Evolutionary conservation across 2,329 filamentous ascomycete genomes (phyloP).

Genomic region (Chrysoporthe cubensis): DNA sequence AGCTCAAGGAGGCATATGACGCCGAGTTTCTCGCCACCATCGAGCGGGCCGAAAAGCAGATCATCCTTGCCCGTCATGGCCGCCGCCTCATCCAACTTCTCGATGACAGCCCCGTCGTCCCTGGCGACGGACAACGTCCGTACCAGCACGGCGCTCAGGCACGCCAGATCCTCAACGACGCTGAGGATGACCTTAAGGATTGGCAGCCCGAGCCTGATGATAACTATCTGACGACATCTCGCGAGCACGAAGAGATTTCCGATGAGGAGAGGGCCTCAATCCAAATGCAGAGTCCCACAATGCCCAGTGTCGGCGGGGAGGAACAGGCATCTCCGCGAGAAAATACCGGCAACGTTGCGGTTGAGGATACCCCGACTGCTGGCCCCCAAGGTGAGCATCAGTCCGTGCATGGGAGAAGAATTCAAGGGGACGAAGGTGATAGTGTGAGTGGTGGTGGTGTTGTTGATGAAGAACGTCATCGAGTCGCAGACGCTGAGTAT

Average conservation of each 20-base stretch:
- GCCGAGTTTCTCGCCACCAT: constrained; percentile 88
- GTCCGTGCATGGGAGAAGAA: constrained; percentile 10
- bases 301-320: constrained; percentile 11
- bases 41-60: constrained; percentile 95
- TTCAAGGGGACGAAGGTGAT: background rate
- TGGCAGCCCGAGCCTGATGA: constrained; percentile 62
- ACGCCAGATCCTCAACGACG: constrained; percentile 86
- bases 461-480: background rate
- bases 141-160: constrained; percentile 72
- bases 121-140: constrained; percentile 74
- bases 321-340: constrained; percentile 8
- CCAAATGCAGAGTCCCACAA: constrained; percentile 18
- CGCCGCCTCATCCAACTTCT: constrained; percentile 82
- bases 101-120: constrained; percentile 87
- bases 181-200: constrained; percentile 81
- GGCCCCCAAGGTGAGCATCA: constrained; percentile 27
- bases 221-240: constrained; percentile 23
- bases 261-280: constrained; percentile 2
- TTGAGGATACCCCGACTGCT: constrained; percentile 16
- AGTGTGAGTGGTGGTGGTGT: constrained; percentile 5
- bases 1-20: constrained; percentile 93
- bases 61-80: constrained; percentile 89
- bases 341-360: constrained; percentile 2
- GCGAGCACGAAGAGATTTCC: constrained; percentile 9
- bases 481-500: constrained; percentile 18